Conservation (phyloP, 805 yeast species). For the Lipomyces orientalis region DNA sequence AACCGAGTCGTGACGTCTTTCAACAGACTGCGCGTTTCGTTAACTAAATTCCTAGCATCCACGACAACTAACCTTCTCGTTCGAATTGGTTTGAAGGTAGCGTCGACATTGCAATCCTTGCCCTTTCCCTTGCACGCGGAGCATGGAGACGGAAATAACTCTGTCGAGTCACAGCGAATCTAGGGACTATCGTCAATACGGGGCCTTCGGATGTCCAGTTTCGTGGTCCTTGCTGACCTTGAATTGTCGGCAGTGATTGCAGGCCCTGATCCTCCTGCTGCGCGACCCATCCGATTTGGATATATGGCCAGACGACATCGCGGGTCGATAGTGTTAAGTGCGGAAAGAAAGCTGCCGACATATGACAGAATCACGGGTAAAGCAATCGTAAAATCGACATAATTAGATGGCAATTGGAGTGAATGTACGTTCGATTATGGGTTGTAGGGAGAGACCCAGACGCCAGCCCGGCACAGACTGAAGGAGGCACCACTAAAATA, state of each 20-base stretch:
- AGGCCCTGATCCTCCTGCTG: neutral
- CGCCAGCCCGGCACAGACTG: too few relatives aligned
- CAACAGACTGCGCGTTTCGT: neutral
- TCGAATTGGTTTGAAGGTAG: slow-evolving; percentile 2
- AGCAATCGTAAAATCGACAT: neutral
- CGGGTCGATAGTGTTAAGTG: neutral
- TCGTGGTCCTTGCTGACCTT: neutral
- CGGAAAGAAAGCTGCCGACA: neutral
- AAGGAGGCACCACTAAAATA: too few relatives aligned
- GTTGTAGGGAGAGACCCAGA: neutral
- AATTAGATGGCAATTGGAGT: neutral
- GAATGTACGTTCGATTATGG: neutral
- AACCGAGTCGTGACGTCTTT: slow-evolving; percentile 2
- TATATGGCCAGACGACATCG: neutral
- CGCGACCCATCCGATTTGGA: neutral
- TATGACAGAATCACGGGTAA: neutral
- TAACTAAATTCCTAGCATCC: neutral
- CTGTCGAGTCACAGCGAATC: slow-evolving; percentile 9
- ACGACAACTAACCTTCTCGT: neutral
- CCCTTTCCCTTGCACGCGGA: slow-evolving; percentile 1
- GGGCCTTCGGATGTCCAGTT: neutral
- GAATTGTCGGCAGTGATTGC: neutral
- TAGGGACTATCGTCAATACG: neutral
- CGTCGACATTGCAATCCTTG: slow-evolving; percentile 1
- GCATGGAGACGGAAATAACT: neutral